phyloP scores from a whole-genome alignment of 2,329 filamentous ascomycete species.

The Pseudogymnoascus sp. region DNA sequence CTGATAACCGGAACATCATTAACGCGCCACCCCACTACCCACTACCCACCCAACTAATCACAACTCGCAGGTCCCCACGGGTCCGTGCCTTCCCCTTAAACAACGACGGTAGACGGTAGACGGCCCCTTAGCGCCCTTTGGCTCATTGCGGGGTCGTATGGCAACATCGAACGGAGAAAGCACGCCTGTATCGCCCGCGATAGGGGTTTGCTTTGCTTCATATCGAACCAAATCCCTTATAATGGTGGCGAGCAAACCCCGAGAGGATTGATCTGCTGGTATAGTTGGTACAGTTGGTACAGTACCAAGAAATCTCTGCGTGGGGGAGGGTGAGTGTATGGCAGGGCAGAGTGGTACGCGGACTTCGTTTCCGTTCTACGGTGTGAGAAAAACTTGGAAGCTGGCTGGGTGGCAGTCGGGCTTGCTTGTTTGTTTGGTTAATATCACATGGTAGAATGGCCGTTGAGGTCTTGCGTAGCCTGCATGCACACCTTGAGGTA shows the following conservation, averaged over 20 bases:
- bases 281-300: too few species aligned
- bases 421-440: neutral
- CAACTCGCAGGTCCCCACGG: neutral
- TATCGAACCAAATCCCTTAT: neutral
- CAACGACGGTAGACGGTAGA: too few species aligned
- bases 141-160: neutral
- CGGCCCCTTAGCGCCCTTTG: neutral
- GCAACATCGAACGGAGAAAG: slow-evolving; percentile 7
- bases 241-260: neutral
- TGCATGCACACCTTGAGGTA: neutral
- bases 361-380: neutral
- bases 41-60: neutral
- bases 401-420: neutral
- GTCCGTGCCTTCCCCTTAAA: neutral
- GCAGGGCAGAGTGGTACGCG: neutral
- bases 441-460: slow-evolving; percentile 1
- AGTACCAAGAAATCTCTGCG: neutral
- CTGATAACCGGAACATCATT: neutral
- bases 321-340: neutral
- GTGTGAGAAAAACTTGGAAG: neutral
- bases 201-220: too few species aligned
- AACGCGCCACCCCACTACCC: neutral
- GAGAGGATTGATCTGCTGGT: neutral
- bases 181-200: neutral
- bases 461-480: neutral